Evolutionary conservation across 129 eudicot genomes (phyloP), one percentile per base, ranked within the genome.

Genomic region (Ambrosia trifida): DNA sequence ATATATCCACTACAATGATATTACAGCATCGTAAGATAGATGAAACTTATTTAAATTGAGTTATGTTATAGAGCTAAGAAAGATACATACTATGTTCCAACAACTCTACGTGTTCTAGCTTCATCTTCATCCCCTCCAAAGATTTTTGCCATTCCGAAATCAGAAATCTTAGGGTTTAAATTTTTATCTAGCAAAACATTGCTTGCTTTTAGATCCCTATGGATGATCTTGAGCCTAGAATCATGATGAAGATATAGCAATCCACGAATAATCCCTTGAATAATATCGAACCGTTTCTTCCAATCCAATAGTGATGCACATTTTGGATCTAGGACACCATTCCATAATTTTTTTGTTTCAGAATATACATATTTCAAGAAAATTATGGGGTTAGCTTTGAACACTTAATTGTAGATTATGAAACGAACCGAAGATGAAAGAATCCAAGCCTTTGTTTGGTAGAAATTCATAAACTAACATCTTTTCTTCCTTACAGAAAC

Each of bases 131-230:
- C 82, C 43, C 80, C 74, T 46, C 84, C 85, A 69, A 89, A 74
- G 30, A 82, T 76, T 72, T 82, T 79, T 18, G 91, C 91, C 87
- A 81, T 89, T 13, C 91, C 96, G 69, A 89, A 89, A 60, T 89
- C 91, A 5, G 96, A 79, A 38, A 89, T 89, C 51, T 89, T 89
- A 0, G 96, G 85, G 57, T 89, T 84, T 80, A 89, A 50, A 53
- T 73, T 56, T 2, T 69, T 69, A 79, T 89, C 91, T 30, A 89
- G 75, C 58, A 89, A 67, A 9, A 88, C 79, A 50, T 88, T 85
- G 80, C 96, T 83, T 14, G 91, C 85, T 76, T 88, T 88, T 16
- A 89, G 79, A 77, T 89, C 89, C 67, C 96, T 85, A 8, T 88
- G 96, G 69, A 88, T 85, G 64, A 88, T 88, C 66, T 78, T 75